Evolutionary conservation across 306 rosid genomes (phyloP).

Genomic region (Citrullus mucosospermus): DNA sequence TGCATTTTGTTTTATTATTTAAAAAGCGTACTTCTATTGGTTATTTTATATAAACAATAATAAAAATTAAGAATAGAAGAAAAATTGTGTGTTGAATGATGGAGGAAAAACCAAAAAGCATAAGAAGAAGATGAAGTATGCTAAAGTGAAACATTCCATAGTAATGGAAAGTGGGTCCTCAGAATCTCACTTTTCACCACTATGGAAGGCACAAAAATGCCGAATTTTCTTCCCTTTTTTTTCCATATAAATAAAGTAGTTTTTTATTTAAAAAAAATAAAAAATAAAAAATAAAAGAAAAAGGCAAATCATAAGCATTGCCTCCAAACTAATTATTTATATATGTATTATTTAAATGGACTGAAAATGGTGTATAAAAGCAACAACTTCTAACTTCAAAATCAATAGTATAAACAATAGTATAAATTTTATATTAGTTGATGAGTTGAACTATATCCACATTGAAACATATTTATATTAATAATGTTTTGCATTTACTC

Average conservation of each 20-base stretch:
- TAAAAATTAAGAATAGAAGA: not conserved
- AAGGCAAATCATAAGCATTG: too few relatives aligned
- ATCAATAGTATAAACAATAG: too few relatives aligned
- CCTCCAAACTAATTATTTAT: too few relatives aligned
- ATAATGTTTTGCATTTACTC: too few relatives aligned
- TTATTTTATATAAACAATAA: not conserved
- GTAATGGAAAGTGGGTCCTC: not conserved
- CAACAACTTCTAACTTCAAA: too few relatives aligned
- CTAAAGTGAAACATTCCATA: slow-evolving; percentile 3
- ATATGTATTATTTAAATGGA: too few relatives aligned
- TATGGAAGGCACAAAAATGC: not conserved
- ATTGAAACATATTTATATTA: too few relatives aligned
- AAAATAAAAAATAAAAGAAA: too few relatives aligned
- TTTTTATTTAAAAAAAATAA: too few relatives aligned
- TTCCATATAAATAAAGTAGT: not conserved
- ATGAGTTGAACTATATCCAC: too few relatives aligned
- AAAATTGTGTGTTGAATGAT: not conserved
- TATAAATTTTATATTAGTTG: too few relatives aligned
- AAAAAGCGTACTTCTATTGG: not conserved
- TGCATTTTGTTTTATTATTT: not conserved
- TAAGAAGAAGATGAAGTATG: not conserved
- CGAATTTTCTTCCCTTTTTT: not conserved
- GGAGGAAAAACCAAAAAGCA: not conserved
- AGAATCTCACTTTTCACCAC: slow-evolving; percentile 1
- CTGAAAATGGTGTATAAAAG: too few relatives aligned